Evolutionary conservation across 495 filamentous ascomycete genomes (phyloP), one percentile per base, ranked within the genome.

Genomic region (Talaromyces wortmannii): DNA sequence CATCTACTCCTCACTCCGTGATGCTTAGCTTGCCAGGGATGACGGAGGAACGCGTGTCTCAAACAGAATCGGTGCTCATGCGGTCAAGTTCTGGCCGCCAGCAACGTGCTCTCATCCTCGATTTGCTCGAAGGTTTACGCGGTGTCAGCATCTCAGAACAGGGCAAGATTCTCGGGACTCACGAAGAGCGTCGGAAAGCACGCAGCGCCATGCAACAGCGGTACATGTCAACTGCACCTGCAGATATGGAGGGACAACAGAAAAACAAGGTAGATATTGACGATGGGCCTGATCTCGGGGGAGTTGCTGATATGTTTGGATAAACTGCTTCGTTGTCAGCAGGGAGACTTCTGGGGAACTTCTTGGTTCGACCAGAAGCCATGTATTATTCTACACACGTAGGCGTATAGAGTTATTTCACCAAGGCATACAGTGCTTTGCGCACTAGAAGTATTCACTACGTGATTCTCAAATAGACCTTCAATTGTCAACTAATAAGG

Each of bases 71-170:
- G 49, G 84, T 52, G 68, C 83, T 53, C 61, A 73, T 60, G 73
- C 85, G 58, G 72, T 95, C 46, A 78, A 89, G 64, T 32, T 79
- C 83, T 59, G 77, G 83, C 17, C 77, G 91, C 8, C 84, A 89
- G 59, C 90, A 95, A 66, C 78, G 95, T 31, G 89, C 87, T 2
- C 66, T 95, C 15, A 83, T 97, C 42, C 71, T 97, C n/a, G 90
- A 95, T 53, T 75, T 99, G 7, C 74, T 99, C 12, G 85, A 91
- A 56, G 85, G 89, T 42, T 70, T 97, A 12, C 83, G 95, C 48
- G 92, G 94, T 3, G 83, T 96, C 4, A 91, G 90, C 58, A 88
- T 99, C 53, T 87, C 90, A 16, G 94, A 97, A 68, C 87, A 92
- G 74, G 94, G 94, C 40, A 92, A 90, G 69, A 81, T 97, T 13